Evolutionary conservation across 139 green algal genomes (phyloP).

Genomic region (Chlamydomonas schloesseri): DNA sequence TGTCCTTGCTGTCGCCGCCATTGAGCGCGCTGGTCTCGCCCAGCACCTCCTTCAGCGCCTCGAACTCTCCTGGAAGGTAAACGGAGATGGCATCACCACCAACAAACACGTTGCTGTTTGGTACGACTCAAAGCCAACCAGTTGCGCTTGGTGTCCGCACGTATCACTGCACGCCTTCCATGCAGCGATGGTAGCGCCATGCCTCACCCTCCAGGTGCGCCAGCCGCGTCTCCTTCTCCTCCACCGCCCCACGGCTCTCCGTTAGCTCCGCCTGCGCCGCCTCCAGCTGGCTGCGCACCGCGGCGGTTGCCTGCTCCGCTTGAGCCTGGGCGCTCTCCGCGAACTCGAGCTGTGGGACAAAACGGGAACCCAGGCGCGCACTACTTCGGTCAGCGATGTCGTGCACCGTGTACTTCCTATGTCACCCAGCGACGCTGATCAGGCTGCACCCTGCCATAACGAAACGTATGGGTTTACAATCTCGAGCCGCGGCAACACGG

Average conservation of each 20-base stretch:
- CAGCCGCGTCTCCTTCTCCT: conserved; percentile 61
- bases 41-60: conserved; percentile 78
- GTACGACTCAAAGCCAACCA: no score
- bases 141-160: no score
- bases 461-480: no score
- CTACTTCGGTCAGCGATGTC: no score
- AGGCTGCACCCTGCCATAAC: no score
- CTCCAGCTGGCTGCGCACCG: conserved; percentile 4
- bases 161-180: no score
- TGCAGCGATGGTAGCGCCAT: no score
- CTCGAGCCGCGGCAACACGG: no score
- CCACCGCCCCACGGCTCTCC: conserved; percentile 42
- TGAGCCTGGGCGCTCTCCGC: conserved; percentile 9
- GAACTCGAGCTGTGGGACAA: conserved; percentile 49
- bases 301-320: not conserved
- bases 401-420: no score
- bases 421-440: no score
- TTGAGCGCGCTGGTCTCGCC: conserved; percentile 49
- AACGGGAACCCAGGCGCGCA: no score
- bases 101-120: no score
- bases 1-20: conserved; percentile 58
- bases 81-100: not conserved
- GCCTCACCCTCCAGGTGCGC: conserved; percentile 67
- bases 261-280: conserved; percentile 23
- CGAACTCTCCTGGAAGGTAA: conserved; percentile 73